Percentiles rank a stretch among this genome's conserved stretches.
These are phyloP conservation scores for Sphagnum contortum DNA, from an alignment of 225 moss, liverwort and hornwort species.

Conservation along the genomic window DNA sequence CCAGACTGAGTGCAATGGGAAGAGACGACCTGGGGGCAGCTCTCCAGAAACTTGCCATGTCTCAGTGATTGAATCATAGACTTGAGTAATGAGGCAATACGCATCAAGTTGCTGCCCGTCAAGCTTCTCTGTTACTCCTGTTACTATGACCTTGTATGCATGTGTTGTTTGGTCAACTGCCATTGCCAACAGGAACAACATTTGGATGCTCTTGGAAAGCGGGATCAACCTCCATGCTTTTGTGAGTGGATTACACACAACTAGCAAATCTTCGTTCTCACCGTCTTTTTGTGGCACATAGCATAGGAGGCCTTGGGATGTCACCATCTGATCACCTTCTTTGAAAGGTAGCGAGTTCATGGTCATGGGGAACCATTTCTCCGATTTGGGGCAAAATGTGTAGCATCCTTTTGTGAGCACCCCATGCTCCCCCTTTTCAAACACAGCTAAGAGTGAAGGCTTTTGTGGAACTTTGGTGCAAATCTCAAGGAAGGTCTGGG, in stretches of 20 bases:
- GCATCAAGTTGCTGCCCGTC: conserved; percentile 9
- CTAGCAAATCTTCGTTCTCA: conserved; percentile 6
- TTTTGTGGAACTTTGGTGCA: conserved; percentile 7
- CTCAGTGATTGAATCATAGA: conserved; percentile 9
- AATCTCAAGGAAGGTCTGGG: conserved; percentile 5
- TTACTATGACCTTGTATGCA: conserved; percentile 9
- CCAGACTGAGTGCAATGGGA: conserved; percentile 11
- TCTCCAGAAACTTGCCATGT: conserved; percentile 5
- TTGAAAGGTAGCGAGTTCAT: conserved; percentile 5
- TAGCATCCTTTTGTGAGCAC: conserved; percentile 8
- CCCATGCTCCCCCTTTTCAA: conserved; percentile 16
- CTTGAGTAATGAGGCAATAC: conserved; percentile 7
- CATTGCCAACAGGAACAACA: conserved; percentile 9
- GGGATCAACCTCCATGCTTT: conserved; percentile 5
- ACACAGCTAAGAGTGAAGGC: conserved; percentile 6
- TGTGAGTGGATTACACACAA: conserved; percentile 14
- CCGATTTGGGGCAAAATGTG: conserved; percentile 5
- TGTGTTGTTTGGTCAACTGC: conserved; percentile 2
- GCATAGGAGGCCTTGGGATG: conserved; percentile 8
- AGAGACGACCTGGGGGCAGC: conserved; percentile 9
- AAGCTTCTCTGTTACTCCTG: conserved; percentile 4
- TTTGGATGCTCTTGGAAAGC: conserved; percentile 8
- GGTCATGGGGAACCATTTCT: conserved; percentile 7
- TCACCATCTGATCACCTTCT: conserved; percentile 8
- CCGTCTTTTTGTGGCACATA: conserved; percentile 10